phyloP scores from a whole-genome alignment of 2,329 filamentous ascomycete species.

The Atkinsonella hypoxylon region DNA sequence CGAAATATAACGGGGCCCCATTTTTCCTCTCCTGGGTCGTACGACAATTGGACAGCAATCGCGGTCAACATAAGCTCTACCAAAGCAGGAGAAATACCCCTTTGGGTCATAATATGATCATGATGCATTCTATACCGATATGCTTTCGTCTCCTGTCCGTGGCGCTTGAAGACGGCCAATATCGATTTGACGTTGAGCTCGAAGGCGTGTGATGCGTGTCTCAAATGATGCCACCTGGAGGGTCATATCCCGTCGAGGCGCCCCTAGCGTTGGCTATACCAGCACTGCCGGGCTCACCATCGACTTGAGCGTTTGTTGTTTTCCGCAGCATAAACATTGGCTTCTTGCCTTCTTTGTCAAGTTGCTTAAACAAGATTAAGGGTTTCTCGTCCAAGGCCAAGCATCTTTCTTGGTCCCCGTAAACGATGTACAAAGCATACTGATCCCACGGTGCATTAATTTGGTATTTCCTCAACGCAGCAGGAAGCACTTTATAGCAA shows the following conservation, averaged over 20 bases:
- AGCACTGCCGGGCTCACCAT: conserved; percentile 42
- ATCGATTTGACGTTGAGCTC: background rate
- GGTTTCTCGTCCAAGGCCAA: conserved; percentile 86
- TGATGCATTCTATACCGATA: too few species aligned
- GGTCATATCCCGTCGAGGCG: conserved; percentile 38
- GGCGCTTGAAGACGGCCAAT: background rate
- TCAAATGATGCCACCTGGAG: conserved; percentile 49
- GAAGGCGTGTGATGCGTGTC: background rate
- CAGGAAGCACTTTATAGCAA: conserved; percentile 91
- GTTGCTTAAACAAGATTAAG: conserved; percentile 89
- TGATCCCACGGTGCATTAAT: conserved; percentile 97
- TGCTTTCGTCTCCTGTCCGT: too few species aligned
- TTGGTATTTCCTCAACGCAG: conserved; percentile 93
- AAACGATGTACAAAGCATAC: conserved; percentile 95
- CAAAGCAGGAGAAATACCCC: background rate
- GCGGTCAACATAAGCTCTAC: too few species aligned
- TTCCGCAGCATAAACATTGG: conserved; percentile 97
- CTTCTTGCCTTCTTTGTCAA: conserved; percentile 94
- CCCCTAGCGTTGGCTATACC: conserved; percentile 36
- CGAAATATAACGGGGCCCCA: background rate
- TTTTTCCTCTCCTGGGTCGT: too few species aligned
- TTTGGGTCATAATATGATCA: too few species aligned
- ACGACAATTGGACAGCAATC: too few species aligned
- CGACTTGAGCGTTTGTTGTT: conserved; percentile 41
- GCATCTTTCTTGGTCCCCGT: conserved; percentile 95